Base-by-base conservation (phyloP, 2,329 filamentous ascomycete species). In the Hymenoscyphus fructigenus region DNA sequence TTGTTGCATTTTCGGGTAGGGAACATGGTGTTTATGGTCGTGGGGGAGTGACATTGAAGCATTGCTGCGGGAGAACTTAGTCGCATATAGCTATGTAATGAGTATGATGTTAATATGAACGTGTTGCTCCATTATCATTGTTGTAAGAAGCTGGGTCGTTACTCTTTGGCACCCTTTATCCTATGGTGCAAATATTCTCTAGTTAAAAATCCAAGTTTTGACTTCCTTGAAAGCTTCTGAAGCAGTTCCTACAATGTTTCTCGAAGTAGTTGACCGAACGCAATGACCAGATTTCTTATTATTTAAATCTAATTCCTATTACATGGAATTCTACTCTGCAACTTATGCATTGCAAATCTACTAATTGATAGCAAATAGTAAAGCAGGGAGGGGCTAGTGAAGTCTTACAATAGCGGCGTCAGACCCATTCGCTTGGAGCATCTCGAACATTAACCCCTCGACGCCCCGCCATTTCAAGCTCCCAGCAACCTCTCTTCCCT, bases 401-500 rank as follows among this genome's bases (percentile, higher is more conserved):
- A 53, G 47, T 53, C 47, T 15, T 23, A 53, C 47, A 53, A 7
- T 26, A 23, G 7, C 47, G n/a, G 47, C 47, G 20, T 53, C 47
- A 59, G 44, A 17, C 15, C 57, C n/a, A 7, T 28, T 61, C 47
- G 47, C 32, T 56, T 41, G 23, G 20, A n/a, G 23, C n/a, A 57
- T 29, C 62, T 65, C 58, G 44, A 63, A 68, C 65, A 28, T 62
- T 64, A 64, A 69, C 66, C 67, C 69, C 67, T 66, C 68, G 61
- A 65, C 47, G 63, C 63, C 62, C 67, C 60, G 62, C 64, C 56
- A 63, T 61, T 41, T 20, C 26, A 15, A 55, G 36, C 50, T 57
- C 26, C 53, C 12, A 28, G 23, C 50, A 60, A 61, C 12, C 7
- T 17, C 44, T 56, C 34, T 50, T 60, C 15, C 41, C 20, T 9